Conservation (phyloP, 768 basidiomycete species). For the Pleurotus pulmonarius region DNA sequence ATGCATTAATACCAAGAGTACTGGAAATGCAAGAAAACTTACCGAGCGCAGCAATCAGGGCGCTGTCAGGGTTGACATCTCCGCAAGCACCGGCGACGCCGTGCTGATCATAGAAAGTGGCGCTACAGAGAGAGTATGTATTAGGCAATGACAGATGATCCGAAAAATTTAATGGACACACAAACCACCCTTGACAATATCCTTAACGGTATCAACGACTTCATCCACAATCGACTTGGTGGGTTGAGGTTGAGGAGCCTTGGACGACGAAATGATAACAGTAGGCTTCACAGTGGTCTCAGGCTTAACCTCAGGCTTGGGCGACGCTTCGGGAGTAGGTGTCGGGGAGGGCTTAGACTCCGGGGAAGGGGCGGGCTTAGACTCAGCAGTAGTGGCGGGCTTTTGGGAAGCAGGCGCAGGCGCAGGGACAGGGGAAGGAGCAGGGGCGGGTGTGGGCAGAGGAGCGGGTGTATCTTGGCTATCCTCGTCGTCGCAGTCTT, state of each 20-base stretch:
- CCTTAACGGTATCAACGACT: conserved; percentile 8
- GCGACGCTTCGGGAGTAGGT: conserved; percentile 14
- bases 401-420: conserved; percentile 17
- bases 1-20: conserved; percentile 2
- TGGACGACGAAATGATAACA: conserved; percentile 5
- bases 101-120: conserved; percentile 68
- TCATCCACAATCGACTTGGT: conserved; percentile 8
- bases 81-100: conserved; percentile 84
- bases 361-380: conserved; percentile 10
- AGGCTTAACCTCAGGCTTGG: conserved; percentile 3
- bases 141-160: not conserved
- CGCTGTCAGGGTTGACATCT: conserved; percentile 47
- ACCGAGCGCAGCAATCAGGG: conserved; percentile 63
- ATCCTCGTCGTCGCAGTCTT: conserved; percentile 6
- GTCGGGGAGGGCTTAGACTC: conserved; percentile 3
- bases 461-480: conserved; percentile 15
- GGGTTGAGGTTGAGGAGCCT: conserved; percentile 8
- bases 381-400: conserved; percentile 4
- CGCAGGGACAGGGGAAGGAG: conserved; percentile 12
- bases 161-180: conserved; percentile 21
- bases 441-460: conserved; percentile 16
- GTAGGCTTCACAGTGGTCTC: conserved; percentile 10
- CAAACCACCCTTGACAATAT: conserved; percentile 40
- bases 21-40: conserved; percentile 16
- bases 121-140: conserved; percentile 30